These are phyloP conservation scores for Mycena haematopus DNA, from an alignment of 768 basidiomycete genomes.

Conservation along the genomic window DNA sequence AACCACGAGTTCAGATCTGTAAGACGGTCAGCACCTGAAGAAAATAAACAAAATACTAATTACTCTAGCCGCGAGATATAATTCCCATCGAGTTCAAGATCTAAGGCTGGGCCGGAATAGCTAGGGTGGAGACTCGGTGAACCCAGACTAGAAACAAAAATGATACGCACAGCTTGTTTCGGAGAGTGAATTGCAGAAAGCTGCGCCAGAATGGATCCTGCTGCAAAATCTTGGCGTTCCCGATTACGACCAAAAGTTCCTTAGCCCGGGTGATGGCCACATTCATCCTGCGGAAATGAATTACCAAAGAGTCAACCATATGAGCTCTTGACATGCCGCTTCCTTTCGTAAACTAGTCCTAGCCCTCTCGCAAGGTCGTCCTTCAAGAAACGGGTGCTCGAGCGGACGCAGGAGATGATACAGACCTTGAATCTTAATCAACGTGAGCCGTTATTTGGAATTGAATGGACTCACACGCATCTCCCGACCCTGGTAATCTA, in stretches of 20 bases:
- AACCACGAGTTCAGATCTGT: constrained; percentile 34
- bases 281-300: constrained; percentile 51
- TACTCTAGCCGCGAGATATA: constrained; percentile 57
- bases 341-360: constrained; percentile 53
- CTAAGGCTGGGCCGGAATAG: constrained; percentile 51
- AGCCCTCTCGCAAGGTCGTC: constrained; percentile 54
- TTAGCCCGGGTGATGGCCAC: constrained; percentile 62
- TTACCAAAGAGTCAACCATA: background rate
- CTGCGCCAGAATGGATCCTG: constrained; percentile 58
- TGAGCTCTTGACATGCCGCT: constrained; percentile 41
- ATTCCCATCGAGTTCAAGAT: constrained; percentile 53
- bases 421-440: constrained; percentile 34
- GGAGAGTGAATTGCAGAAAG: constrained; percentile 53
- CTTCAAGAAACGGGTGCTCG: constrained; percentile 51
- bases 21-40: background rate
- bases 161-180: constrained; percentile 51
- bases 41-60: constrained; percentile 28
- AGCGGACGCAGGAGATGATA: constrained; percentile 59
- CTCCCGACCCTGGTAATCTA: constrained; percentile 60
- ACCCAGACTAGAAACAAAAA: background rate
- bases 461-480: constrained; percentile 38
- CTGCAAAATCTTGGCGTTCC: constrained; percentile 49
- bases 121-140: constrained; percentile 31
- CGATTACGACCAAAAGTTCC: constrained; percentile 56
- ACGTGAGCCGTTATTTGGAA: background rate